phyloP scores from a whole-genome alignment of 352 stramenopile species.

The Phytophthora cactorum region DNA sequence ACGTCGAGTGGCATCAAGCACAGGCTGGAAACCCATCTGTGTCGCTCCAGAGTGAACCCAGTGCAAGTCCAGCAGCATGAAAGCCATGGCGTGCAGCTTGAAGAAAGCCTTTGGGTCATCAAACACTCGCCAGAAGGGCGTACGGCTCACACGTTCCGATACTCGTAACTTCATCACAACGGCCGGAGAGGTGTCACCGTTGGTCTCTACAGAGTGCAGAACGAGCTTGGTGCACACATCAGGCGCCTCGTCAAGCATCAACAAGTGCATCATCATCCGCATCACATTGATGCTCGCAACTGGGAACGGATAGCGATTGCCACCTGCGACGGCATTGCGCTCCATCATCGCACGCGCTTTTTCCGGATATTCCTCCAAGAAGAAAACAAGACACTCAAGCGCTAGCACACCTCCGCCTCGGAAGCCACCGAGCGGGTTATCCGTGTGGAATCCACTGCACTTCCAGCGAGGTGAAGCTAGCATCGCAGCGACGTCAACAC shows the following conservation, averaged over 20 bases:
- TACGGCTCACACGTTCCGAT: slow-evolving; percentile 79
- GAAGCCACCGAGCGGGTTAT: slow-evolving; percentile 79
- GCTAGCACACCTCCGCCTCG: slow-evolving; percentile 75
- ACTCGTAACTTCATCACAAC: slow-evolving; percentile 78
- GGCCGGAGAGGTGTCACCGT: slow-evolving; percentile 35
- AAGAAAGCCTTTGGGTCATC: slow-evolving; percentile 71
- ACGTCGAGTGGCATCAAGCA: slow-evolving; percentile 76
- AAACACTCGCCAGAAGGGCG: slow-evolving; percentile 85
- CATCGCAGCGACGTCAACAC: slow-evolving; percentile 56
- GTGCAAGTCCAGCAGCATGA: slow-evolving; percentile 86
- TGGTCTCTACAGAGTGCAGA: slow-evolving; percentile 48
- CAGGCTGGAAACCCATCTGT: slow-evolving; percentile 86
- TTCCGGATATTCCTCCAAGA: slow-evolving; percentile 80
- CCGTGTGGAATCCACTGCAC: slow-evolving; percentile 80
- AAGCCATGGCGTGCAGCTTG: slow-evolving; percentile 85
- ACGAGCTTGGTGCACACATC: slow-evolving; percentile 78
- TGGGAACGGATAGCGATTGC: slow-evolving; percentile 83
- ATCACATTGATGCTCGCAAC: slow-evolving; percentile 88
- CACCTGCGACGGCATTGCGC: slow-evolving; percentile 71
- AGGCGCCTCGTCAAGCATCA: slow-evolving; percentile 83
- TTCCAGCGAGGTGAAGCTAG: slow-evolving; percentile 71
- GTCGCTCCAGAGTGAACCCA: slow-evolving; percentile 82
- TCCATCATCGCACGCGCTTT: slow-evolving; percentile 81
- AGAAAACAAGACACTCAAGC: slow-evolving; percentile 77
- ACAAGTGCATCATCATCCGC: slow-evolving; percentile 83